These are phyloP conservation scores for Fraxinus quadrangulata DNA, from an alignment of 257 asterid genomes.

Conservation along the genomic window DNA sequence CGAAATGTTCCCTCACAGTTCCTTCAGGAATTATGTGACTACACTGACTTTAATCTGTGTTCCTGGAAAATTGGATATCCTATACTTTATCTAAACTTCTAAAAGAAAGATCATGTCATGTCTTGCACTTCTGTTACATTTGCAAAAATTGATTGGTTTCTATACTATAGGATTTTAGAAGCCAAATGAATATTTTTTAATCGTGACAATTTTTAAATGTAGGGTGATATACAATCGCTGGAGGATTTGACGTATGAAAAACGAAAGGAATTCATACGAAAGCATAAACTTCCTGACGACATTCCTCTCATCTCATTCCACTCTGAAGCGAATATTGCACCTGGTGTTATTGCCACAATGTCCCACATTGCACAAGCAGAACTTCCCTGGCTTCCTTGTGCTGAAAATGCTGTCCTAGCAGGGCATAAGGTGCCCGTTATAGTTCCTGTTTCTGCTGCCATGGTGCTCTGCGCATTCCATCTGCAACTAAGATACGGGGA, in stretches of 20 bases:
- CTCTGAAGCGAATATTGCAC: slow-evolving; percentile 70
- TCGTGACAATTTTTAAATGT: too few relatives aligned
- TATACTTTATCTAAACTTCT: too few relatives aligned
- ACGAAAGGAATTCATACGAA: slow-evolving; percentile 66
- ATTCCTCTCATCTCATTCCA: slow-evolving; percentile 83
- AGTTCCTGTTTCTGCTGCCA: slow-evolving; percentile 78
- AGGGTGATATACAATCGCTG: slow-evolving; percentile 88
- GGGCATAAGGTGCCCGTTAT: slow-evolving; percentile 69
- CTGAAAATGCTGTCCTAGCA: slow-evolving; percentile 41
- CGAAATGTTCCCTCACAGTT: too few relatives aligned
- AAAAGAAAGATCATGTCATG: too few relatives aligned
- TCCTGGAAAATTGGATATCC: too few relatives aligned
- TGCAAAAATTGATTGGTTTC: too few relatives aligned
- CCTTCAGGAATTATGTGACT: too few relatives aligned
- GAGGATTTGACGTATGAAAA: slow-evolving; percentile 93
- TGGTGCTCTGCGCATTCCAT: slow-evolving; percentile 83
- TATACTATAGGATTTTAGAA: too few relatives aligned
- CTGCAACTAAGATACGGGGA: slow-evolving; percentile 81
- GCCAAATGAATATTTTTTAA: too few relatives aligned
- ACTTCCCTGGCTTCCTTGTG: slow-evolving; percentile 60
- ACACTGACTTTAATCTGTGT: too few relatives aligned
- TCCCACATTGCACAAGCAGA: slow-evolving; percentile 89
- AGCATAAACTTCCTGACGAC: slow-evolving; percentile 66
- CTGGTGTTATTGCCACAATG: slow-evolving; percentile 71
- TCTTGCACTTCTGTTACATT: too few relatives aligned